Conservation (phyloP, 2,329 filamentous ascomycete species). For the Apiospora pterosperma region DNA sequence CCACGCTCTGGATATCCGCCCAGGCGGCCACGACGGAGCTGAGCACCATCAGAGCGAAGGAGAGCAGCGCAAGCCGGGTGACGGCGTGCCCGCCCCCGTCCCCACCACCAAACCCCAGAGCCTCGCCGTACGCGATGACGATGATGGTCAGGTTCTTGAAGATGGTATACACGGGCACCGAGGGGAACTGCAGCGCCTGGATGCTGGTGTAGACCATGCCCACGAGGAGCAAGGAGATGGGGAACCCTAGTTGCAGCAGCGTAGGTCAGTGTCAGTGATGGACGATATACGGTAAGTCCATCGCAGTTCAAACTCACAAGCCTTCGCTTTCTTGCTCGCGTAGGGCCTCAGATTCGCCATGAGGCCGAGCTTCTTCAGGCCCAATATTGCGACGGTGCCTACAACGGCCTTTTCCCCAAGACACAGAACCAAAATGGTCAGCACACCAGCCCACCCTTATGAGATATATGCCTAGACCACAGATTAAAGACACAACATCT, state of each 20-base stretch:
- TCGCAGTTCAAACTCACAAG: conserved; percentile 58
- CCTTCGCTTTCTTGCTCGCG: conserved; percentile 83
- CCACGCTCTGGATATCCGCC: conserved; percentile 74
- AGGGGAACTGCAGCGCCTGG: conserved; percentile 93
- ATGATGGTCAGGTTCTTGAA: conserved; percentile 99
- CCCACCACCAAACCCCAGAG: conserved; percentile 96
- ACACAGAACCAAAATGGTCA: background rate
- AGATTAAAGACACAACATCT: conserved; percentile 40
- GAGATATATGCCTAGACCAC: background rate
- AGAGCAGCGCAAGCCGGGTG: conserved; percentile 80
- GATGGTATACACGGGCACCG: conserved; percentile 97
- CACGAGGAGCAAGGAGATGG: conserved; percentile 90
- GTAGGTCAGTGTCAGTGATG: too few relatives aligned
- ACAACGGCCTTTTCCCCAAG: conserved; percentile 66
- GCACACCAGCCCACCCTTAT: background rate
- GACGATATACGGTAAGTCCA: too few relatives aligned
- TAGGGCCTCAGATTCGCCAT: conserved; percentile 81
- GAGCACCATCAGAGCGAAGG: conserved; percentile 94
- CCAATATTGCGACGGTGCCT: conserved; percentile 78
- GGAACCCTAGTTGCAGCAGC: too few relatives aligned
- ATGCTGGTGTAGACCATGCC: conserved; percentile 99
- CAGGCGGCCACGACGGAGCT: conserved; percentile 94
- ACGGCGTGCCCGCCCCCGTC: too few relatives aligned
- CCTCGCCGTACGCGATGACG: conserved; percentile 96
- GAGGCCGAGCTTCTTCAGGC: conserved; percentile 75